A percentile compares a stretch with the other conserved stretches of the same genome.
Conservation (phyloP, 2,329 filamentous ascomycete species). For the Colletotrichum cuscutae region DNA sequence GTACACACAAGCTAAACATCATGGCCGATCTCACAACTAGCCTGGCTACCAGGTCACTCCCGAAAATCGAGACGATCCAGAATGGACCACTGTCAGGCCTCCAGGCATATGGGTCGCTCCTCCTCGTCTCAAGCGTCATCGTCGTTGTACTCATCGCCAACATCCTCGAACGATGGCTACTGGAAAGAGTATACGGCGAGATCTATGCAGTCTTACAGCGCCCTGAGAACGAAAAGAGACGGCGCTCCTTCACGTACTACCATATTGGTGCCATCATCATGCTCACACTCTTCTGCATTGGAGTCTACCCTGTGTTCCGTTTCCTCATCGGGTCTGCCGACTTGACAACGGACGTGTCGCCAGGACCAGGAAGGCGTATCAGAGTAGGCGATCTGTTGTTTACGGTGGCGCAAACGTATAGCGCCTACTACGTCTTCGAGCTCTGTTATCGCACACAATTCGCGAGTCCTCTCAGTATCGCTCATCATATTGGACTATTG, state of each 20-base stretch:
- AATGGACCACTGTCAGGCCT: conserved; percentile 26
- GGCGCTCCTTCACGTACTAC: conserved; percentile 35
- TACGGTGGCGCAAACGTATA: conserved; percentile 30
- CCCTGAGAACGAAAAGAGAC: conserved; percentile 31
- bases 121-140: conserved; percentile 30
- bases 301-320: conserved; percentile 26
- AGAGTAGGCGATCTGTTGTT: conserved; percentile 34
- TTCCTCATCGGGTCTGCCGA: conserved; percentile 24
- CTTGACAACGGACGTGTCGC: conserved; percentile 10
- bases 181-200: conserved; percentile 22
- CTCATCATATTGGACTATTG: conserved; percentile 35
- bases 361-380: conserved; percentile 12
- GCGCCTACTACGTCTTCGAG: conserved; percentile 37
- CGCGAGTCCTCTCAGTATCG: conserved; percentile 33
- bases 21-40: neutral
- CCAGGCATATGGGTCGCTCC: conserved; percentile 22
- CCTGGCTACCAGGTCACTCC: conserved; percentile 1
- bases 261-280: conserved; percentile 34
- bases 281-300: conserved; percentile 27
- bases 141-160: conserved; percentile 29
- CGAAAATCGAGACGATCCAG: conserved; percentile 27
- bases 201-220: conserved; percentile 14
- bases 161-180: conserved; percentile 32
- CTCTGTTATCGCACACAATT: conserved; percentile 34
- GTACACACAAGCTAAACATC: neutral